Evolutionary conservation across 23 red algal genomes (phyloP), one percentile per base, ranked within the genome.

Genomic region (Cyanidioschyzon merolae): DNA sequence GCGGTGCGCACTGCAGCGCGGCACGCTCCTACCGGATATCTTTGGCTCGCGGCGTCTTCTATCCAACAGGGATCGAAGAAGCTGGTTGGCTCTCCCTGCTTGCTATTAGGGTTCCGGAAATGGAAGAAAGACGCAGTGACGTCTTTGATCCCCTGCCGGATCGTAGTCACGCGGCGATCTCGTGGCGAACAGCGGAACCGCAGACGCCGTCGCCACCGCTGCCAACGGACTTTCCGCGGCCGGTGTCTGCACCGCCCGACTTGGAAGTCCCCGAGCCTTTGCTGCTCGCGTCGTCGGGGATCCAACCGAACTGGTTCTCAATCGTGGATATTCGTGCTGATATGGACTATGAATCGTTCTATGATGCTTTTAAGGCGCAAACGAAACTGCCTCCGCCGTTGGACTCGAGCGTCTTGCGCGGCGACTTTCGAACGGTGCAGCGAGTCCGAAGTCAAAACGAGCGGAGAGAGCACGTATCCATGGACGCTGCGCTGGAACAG

Each of bases 261-360:
- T 35, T 71, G 63, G 63, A 35, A 7, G 29, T 71, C 3, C 32
- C 63, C 12, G 45, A 54, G 21, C 45, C 45, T 21, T 15, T 54
- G 21, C 21, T 54, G 45, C 7, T 54, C 12, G 63, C 63, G 29
- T 25, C 63, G 29, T 71, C 32, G 7, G 63, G 63, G 3, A 71
- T 71, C 2, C 63, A 71, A 35, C 63, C 63, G 29, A 25, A 32
- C n/a, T 71, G 63, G 63, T 71, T 71, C 29, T 3, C 63, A 27
- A 27, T 71, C n/a, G 7, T 7, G 32, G 88, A 90, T 74, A 90
- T 90, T 29, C 88, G 88, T 40, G 58, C 79, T 34, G 82, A 90
- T 75, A 82, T 77, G 77, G 76, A 85, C 68, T 90, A 85, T 74
- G 82, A 85, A 79, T 68, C 77, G 34, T 90, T 90, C 50, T 90